Evolutionary conservation across 257 asterid genomes (phyloP).

Genomic region (Mentha longifolia): DNA sequence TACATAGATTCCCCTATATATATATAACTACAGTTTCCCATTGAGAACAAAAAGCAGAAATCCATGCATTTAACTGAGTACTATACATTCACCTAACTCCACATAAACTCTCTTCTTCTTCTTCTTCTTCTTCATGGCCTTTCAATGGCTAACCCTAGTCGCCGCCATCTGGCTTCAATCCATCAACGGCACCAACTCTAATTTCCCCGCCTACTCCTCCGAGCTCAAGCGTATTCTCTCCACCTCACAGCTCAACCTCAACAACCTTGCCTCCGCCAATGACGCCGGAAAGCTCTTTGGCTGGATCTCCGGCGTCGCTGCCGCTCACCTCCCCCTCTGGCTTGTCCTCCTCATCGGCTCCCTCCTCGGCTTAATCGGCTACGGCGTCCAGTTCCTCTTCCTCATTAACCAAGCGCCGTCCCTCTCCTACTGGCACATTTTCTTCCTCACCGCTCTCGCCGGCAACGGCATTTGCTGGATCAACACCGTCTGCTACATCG

Average conservation of each 20-base stretch:
- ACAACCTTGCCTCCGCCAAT: conserved; percentile 78
- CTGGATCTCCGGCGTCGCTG: conserved; percentile 77
- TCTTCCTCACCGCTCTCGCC: conserved; percentile 64
- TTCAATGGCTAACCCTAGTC: conserved; percentile 75
- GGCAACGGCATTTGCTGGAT: conserved; percentile 88
- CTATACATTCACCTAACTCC: not conserved
- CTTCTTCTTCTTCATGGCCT: conserved; percentile 40
- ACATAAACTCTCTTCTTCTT: not conserved
- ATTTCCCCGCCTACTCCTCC: conserved; percentile 83
- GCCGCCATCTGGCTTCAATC: conserved; percentile 82
- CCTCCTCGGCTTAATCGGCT: conserved; percentile 63
- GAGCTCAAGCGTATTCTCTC: conserved; percentile 65
- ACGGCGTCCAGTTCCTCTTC: conserved; percentile 77
- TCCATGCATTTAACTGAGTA: not conserved
- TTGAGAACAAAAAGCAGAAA: not conserved
- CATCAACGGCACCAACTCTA: conserved; percentile 73
- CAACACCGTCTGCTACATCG: conserved; percentile 68
- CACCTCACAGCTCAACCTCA: conserved; percentile 67
- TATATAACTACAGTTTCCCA: not conserved
- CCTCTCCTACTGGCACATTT: conserved; percentile 57
- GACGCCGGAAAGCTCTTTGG: conserved; percentile 89
- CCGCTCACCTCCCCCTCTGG: conserved; percentile 67
- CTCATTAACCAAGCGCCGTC: conserved; percentile 36
- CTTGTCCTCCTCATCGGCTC: conserved; percentile 74
- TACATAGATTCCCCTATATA: not conserved